Evolutionary conservation across 441 rosid genomes (phyloP).

Genomic region (Omphalea diandra): DNA sequence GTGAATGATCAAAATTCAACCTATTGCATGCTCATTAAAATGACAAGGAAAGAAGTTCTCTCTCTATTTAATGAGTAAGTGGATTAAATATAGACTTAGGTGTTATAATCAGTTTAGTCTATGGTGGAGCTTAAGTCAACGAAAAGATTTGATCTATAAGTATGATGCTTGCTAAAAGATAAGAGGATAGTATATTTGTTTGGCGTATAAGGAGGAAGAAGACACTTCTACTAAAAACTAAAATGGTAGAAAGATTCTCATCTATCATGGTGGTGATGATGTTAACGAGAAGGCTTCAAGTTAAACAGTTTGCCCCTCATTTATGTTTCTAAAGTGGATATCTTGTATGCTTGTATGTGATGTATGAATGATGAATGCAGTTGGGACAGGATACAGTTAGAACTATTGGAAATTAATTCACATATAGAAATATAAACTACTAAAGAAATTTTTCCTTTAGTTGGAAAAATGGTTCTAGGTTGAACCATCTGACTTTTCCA

Average conservation of each 20-base stretch:
- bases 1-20: neutral
- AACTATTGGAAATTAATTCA: neutral
- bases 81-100: too few relatives aligned
- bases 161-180: neutral
- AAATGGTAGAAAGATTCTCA: neutral
- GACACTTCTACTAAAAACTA: neutral
- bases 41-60: neutral
- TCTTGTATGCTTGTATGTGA: neutral
- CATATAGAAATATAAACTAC: neutral
- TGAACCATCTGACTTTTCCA: neutral
- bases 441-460: too few relatives aligned
- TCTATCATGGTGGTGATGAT: neutral
- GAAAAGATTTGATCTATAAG: too few relatives aligned
- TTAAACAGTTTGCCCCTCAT: neutral
- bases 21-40: neutral
- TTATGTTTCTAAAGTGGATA: neutral
- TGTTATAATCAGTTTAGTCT: too few relatives aligned
- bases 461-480: conserved; percentile 1
- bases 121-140: too few relatives aligned
- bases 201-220: neutral
- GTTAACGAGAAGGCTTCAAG: neutral
- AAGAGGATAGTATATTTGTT: neutral
- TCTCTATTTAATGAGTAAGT: neutral
- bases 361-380: neutral
- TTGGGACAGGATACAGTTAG: neutral